phyloP scores from a whole-genome alignment of 2,329 filamentous ascomycete species.

The Hymenoscyphus albidus region DNA sequence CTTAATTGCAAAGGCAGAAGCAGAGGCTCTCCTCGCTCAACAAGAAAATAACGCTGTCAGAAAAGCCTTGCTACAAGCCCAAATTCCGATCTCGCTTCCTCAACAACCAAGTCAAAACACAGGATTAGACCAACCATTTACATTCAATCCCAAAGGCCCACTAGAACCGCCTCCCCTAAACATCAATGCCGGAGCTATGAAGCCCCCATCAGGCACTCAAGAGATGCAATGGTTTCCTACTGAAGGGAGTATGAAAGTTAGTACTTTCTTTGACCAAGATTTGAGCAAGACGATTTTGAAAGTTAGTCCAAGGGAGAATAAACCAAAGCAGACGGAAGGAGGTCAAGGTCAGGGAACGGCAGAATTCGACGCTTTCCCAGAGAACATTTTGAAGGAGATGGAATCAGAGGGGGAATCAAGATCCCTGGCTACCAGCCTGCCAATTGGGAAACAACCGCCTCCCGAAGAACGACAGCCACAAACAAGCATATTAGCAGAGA shows the following conservation, averaged over 20 bases:
- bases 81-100: constrained; percentile 13
- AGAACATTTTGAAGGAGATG: constrained; percentile 9
- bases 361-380: not conserved
- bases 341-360: not conserved
- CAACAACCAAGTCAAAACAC: not conserved
- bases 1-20: constrained; percentile 25
- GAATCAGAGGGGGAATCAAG: not conserved
- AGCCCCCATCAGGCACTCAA: not conserved
- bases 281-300: constrained; percentile 21
- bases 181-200: not conserved
- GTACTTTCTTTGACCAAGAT: constrained; percentile 22
- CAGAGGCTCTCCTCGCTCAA: constrained; percentile 17
- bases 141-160: not conserved
- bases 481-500: not conserved
- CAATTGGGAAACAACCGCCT: not conserved
- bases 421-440: not conserved
- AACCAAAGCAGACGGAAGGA: not conserved
- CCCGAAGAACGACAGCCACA: not conserved
- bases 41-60: constrained; percentile 28
- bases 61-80: constrained; percentile 14
- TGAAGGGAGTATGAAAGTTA: constrained; percentile 17
- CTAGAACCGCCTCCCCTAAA: not conserved
- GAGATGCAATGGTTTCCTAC: constrained; percentile 3
- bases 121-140: not conserved
- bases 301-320: constrained; percentile 13